Evolutionary conservation across 257 asterid genomes (phyloP), one percentile per base, ranked within the genome.

Genomic region (Nemophila menziesii): DNA sequence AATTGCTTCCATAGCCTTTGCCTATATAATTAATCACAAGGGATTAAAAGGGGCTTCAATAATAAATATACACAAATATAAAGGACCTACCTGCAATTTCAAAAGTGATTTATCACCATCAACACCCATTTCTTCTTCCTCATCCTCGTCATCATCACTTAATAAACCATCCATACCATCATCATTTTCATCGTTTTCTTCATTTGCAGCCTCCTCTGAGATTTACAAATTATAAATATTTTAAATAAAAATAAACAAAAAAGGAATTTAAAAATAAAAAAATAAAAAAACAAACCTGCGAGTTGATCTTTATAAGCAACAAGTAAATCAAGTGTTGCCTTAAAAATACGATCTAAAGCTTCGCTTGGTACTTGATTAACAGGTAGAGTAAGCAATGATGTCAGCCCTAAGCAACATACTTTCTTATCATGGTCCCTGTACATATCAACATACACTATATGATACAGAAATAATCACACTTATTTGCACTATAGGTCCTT

Each of bases 221-320:
- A 55, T 33, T 33, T 20, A 19, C 23, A 10, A 29, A 2, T 7
- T 7, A 29, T 2, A 7, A 29, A 29, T 29, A 29, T 7, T 29
- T 7, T 29, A 29, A 29, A 29, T 2, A 5, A 29, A n/a, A 13
- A 29, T 29, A 29, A 29, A 2, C 1, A 29, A 5, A 29, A 29
- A 29, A 0, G 20, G 41, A 33, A 26, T 14, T 16, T 14, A 41
- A 53, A 24, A 40, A 5, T 16, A 18, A 8, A 16, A 14, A 11
- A 17, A 10, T 20, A 9, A 14, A 3, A 15, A 37, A 20, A 54
- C 47, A 16, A 56, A 84, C 99, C 99, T 79, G 92, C 94, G 51
- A 90, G 49, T 71, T 90, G 99, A 45, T 85, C 93, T 73, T 90
- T 90, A 57, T 90, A 90, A 22, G 99, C 93, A 60, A 85, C 89